Base-by-base conservation (phyloP, 441 rosid genomes). In the Adansonia madagascariensis region DNA sequence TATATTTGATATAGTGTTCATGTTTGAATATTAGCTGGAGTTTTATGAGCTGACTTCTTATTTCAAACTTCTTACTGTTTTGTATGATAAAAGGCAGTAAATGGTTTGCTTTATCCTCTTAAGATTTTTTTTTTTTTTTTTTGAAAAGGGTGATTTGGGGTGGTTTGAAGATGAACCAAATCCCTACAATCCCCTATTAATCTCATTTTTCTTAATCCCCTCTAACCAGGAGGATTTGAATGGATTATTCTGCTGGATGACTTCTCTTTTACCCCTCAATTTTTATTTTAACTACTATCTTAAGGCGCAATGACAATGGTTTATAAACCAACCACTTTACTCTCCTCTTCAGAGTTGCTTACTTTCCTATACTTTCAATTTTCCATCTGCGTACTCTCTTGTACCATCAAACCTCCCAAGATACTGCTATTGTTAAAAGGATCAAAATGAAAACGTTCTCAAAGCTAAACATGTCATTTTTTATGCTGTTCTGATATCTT, bases 401-500 rank as follows among this genome's bases (percentile, higher is more conserved):
- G 8, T 35, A 8, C 47, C 22, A 6, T 62, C 60, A 55, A 18
- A 8, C 11, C 12, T 55, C n/a, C 46, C 22, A 8, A 18, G 1
- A 35, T n/a, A 41, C 24, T 64, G 8, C 35, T 31, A 15, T 17
- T 39, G 14, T n/a, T n/a, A 39, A 64, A 64, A 64, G 20, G 24
- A 64, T 6, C 8, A 35, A 63, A 70, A 24, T 4, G 59, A 3
- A 39, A 57, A 55, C 20, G 31, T 31, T 75, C 52, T 20, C 3
- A 39, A 39, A 27, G 22, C 15, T 6, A 61, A 75, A 59, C 31
- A 35, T 39, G 31, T 35, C 35, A 55, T 70, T 46, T 63, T 22
- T 69, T 61, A 66, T 64, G 70, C 63, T 35, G 52, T 61, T 64
- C n/a, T 68, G 24, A 65, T 18, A 74, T 55, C 59, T n/a, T 71